Evolutionary conservation across 2,329 filamentous ascomycete species (phyloP), one percentile per base, ranked within the genome.

Genomic region (Teratosphaeria viscida): DNA sequence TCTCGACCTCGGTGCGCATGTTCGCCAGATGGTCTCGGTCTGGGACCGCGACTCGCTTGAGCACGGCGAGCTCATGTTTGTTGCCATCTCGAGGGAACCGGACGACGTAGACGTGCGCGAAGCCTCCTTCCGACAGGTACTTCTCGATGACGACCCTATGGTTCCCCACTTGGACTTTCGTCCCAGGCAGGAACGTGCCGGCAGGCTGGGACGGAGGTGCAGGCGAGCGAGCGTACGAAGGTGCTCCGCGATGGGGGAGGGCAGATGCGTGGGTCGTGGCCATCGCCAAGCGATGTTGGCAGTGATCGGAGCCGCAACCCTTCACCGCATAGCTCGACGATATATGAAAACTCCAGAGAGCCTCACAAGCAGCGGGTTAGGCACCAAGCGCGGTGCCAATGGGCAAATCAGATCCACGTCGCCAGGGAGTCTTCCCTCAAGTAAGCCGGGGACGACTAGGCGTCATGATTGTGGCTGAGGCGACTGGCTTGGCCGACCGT

Each of bases 1-100:
- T 99, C 78, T 99, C 94, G 67, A 99, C 94, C 80, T 99, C 94
- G 66, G 87, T 97, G 74, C 94, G 86, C 94, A 99, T 97, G 75
- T 89, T 92, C 63, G 90, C 89, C 76, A 99, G 80, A 60, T 92
- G 85, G 65, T 95, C 89, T 81, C 95, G 96, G 76, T 99, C 94
- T 35, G 94, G 91, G 57, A 97, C 94, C 39, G 94, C 94, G 60
- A 99, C 94, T 71, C 94, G 83, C 81, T 99, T 96, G 70, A 96
- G 79, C 55, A 96, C 92, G 12, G 90, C 91, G 68, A 85, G 80
- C 67, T 95, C 88, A 64, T 88, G 87, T 63, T 89, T 88, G 73
- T 89, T 84, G 70, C 92, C 79, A 59, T 89, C 82, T 66, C 86
- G 82, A 37, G 90, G 85, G 62, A 97, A 79, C 73, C 89, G 90